These are phyloP conservation scores for Triticum turgidum DNA, from an alignment of 176 grass and related monocot species.

Conservation along the genomic window DNA sequence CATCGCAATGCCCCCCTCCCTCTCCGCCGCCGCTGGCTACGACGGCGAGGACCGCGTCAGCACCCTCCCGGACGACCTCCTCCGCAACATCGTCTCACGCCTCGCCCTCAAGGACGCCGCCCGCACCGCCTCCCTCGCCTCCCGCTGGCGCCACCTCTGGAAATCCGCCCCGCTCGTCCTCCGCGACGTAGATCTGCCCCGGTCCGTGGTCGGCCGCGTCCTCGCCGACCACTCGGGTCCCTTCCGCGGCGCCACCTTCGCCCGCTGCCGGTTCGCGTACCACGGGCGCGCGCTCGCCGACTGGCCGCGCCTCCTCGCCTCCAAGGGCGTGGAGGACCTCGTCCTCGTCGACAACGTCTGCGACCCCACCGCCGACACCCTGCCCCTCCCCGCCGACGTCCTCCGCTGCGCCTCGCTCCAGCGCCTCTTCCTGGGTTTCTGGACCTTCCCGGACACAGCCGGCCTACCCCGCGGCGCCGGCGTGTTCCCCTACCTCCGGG, in stretches of 20 bases:
- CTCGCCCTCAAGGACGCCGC: background rate
- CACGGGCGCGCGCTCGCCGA: background rate
- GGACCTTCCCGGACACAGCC: background rate
- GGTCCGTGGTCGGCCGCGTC: background rate
- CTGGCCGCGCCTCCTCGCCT: background rate
- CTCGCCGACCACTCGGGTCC: background rate
- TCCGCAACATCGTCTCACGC: conserved; percentile 3
- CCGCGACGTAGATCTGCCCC: background rate
- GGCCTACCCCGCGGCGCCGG: background rate
- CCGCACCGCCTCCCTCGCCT: background rate
- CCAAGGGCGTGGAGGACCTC: background rate
- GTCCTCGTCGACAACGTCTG: background rate
- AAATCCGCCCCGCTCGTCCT: background rate
- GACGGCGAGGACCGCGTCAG: background rate
- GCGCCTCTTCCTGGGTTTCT: conserved; percentile 16
- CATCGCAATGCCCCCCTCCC: background rate
- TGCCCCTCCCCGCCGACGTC: background rate
- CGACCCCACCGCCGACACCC: background rate
- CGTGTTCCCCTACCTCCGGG: background rate
- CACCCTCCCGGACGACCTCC: background rate
- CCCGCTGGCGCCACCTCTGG: conserved; percentile 1
- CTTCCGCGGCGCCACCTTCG: background rate
- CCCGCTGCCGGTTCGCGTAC: background rate
- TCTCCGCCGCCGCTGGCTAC: background rate
- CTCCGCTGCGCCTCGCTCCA: conserved; percentile 6